Percentiles rank a stretch among this genome's conserved stretches.
Evolutionary conservation across 1,139 yeast species (phyloP).

Genomic region (Yamadazyma membranifaciens): DNA sequence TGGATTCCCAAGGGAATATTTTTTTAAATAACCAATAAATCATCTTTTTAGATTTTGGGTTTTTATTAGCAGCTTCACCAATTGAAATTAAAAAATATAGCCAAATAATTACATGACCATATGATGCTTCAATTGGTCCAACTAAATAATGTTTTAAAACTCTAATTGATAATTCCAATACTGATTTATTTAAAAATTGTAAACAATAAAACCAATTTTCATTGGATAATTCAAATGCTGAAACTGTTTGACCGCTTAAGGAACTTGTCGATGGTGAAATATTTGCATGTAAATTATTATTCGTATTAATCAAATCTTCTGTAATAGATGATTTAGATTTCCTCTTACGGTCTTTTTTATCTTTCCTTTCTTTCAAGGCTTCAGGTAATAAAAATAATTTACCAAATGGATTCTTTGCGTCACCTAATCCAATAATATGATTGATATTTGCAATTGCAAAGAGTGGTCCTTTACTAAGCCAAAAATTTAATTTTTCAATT

Average conservation of each 20-base stretch:
- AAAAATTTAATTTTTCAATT: slow-evolving; percentile 64
- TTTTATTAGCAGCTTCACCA: slow-evolving; percentile 52
- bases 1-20: slow-evolving; percentile 66
- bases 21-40: slow-evolving; percentile 53
- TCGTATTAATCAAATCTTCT: slow-evolving; percentile 13
- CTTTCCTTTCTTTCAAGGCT: slow-evolving; percentile 67
- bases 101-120: slow-evolving; percentile 73
- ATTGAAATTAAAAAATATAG: slow-evolving; percentile 63
- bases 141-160: slow-evolving; percentile 62
- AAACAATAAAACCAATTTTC: slow-evolving; percentile 61
- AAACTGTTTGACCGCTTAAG: slow-evolving; percentile 29
- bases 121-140: slow-evolving; percentile 70
- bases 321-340: slow-evolving; percentile 34
- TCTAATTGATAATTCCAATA: slow-evolving; percentile 62
- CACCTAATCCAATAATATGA: slow-evolving; percentile 76
- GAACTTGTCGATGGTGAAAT: slow-evolving; percentile 15
- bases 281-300: neutral
- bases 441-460: slow-evolving; percentile 75
- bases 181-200: slow-evolving; percentile 58
- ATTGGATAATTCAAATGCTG: slow-evolving; percentile 45
- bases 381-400: slow-evolving; percentile 68
- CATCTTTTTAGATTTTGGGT: slow-evolving; percentile 48
- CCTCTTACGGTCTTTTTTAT: slow-evolving; percentile 65
- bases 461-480: slow-evolving; percentile 72
- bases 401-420: slow-evolving; percentile 71